These are phyloP conservation scores for Grigorovia transvaalensis DNA, from an alignment of 805 yeast genomes.

Conservation along the genomic window DNA sequence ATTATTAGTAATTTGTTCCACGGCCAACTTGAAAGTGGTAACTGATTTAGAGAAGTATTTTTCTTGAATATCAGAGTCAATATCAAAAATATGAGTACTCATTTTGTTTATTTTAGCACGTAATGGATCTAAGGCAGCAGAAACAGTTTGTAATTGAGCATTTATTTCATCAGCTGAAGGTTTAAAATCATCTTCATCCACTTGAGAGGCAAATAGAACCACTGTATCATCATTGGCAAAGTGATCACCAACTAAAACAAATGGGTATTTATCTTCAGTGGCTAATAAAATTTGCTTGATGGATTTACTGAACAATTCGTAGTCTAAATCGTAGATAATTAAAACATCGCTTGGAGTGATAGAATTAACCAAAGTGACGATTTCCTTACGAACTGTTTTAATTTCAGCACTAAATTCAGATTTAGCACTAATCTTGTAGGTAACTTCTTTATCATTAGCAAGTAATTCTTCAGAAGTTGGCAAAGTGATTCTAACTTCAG, in stretches of 20 bases:
- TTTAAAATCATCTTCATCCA: slow-evolving; percentile 53
- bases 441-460: slow-evolving; percentile 31
- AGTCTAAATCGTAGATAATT: slow-evolving; percentile 53
- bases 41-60: slow-evolving; percentile 18
- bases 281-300: slow-evolving; percentile 18
- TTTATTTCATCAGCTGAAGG: slow-evolving; percentile 54
- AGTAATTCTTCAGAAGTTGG: slow-evolving; percentile 40
- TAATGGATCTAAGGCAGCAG: slow-evolving; percentile 43
- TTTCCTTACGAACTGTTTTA: slow-evolving; percentile 55
- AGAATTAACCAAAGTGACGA: slow-evolving; percentile 64
- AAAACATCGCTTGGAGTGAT: slow-evolving; percentile 57
- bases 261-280: slow-evolving; percentile 36
- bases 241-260: slow-evolving; percentile 47
- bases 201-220: slow-evolving; percentile 42
- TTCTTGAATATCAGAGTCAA: slow-evolving; percentile 48
- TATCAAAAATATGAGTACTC: slow-evolving; percentile 38
- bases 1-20: slow-evolving; percentile 29
- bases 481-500: slow-evolving; percentile 36
- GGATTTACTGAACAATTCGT: slow-evolving; percentile 27
- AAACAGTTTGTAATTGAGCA: slow-evolving; percentile 44
- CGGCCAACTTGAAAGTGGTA: slow-evolving; percentile 17
- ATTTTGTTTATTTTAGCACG: slow-evolving; percentile 50
- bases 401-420: slow-evolving; percentile 39
- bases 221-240: slow-evolving; percentile 38
- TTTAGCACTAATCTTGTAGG: slow-evolving; percentile 51